Base-by-base conservation (phyloP, 495 filamentous ascomycete species). In the Bombardia bombarda region DNA sequence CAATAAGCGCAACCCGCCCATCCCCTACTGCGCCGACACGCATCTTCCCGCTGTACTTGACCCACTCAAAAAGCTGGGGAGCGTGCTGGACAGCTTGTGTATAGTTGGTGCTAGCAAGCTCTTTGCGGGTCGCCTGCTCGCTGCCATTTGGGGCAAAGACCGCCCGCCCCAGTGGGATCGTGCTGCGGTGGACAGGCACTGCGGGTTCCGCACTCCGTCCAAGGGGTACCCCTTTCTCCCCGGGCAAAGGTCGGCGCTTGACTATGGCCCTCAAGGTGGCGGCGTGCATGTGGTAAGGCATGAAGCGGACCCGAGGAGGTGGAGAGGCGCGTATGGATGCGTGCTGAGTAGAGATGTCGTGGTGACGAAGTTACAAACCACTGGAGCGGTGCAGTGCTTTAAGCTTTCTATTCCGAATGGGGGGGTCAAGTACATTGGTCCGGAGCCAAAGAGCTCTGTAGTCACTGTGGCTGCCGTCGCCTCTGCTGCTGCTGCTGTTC, bases 31-130 rank as follows among this genome's bases (percentile, higher is more conserved):
- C 19, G 24, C 45, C 0, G 40, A 51, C 19, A 24, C 32, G 14
- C 38, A 56, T 25, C 47, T 60, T 12, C n/a, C n/a, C n/a, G 16
- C 36, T 8, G 34, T 57, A 4, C 53, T 56, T 21, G 46, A 55
- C 20, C 51, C 53, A 8, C 41, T 64, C 22, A 49, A 42, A 14
- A 23, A 21, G 3, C 52, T 63, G 10, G 35, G 37, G 13, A 42
- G 43, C 17, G 32, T 49, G 17, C 41, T 61, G 20, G 47, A 46
- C 20, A 41, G 32, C 21, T 31, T 57, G 9, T 52, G 51, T 40
- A 45, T 63, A 1, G 46, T 49, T 8, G 60, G 57, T 16, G 43
- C 51, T 24, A 42, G 31, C 30, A 49, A 52, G 17, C 20, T 6
- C 13, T 61, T 54, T 14, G 37, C 56, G 1, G 28, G 26, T 22